A percentile compares a stretch with the other conserved stretches of the same genome.
Evolutionary conservation across 345 rosid species (phyloP).

Genomic region (Murraya koenigii): DNA sequence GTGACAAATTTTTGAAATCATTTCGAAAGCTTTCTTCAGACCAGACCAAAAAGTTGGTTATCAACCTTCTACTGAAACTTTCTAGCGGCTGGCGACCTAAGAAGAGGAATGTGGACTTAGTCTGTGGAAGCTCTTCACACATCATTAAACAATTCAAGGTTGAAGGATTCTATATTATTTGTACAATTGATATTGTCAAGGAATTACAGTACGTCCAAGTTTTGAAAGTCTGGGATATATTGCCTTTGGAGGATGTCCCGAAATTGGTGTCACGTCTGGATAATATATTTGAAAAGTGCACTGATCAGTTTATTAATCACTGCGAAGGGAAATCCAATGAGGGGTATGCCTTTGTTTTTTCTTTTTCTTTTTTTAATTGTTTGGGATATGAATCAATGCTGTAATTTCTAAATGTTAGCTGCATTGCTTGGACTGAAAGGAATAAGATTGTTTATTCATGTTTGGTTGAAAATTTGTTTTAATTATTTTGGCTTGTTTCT

Average conservation of each 20-base stretch:
- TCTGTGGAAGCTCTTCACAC: slow-evolving; percentile 32
- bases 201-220: slow-evolving; percentile 34
- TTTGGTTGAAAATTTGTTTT: neutral
- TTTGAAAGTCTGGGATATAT: slow-evolving; percentile 55
- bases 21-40: slow-evolving; percentile 39
- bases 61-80: slow-evolving; percentile 32
- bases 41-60: slow-evolving; percentile 19
- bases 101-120: slow-evolving; percentile 25
- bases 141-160: slow-evolving; percentile 44
- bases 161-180: slow-evolving; percentile 32
- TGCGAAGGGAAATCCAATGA: slow-evolving; percentile 47
- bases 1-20: slow-evolving; percentile 46
- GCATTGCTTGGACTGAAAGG: neutral
- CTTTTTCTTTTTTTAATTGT: neutral
- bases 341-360: slow-evolving; percentile 46
- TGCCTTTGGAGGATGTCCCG: slow-evolving; percentile 35
- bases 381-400: too few species aligned
- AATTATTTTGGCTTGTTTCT: neutral
- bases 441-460: neutral
- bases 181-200: slow-evolving; percentile 42
- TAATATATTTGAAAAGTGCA: slow-evolving; percentile 29
- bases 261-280: slow-evolving; percentile 42
- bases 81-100: slow-evolving; percentile 55
- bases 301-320: slow-evolving; percentile 34
- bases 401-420: neutral